phyloP scores from a whole-genome alignment of 2,329 filamentous ascomycete species.

The Monosporascus sp. region DNA sequence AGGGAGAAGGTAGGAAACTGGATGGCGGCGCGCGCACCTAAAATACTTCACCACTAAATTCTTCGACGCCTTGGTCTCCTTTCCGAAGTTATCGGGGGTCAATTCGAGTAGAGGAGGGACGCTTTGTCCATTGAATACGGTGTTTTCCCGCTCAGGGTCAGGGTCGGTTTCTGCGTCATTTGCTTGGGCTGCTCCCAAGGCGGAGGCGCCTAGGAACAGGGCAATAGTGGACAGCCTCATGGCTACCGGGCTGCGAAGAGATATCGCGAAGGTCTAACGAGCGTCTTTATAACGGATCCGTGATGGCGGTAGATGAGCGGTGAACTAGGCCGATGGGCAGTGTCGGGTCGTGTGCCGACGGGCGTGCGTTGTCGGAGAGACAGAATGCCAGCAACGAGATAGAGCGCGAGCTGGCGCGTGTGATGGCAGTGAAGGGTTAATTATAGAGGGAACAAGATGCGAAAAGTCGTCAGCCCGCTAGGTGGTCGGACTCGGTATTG shows the following conservation, averaged over 20 bases:
- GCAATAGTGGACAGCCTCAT: constrained; percentile 43
- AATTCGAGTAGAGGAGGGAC: constrained; percentile 64
- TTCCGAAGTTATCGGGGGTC: constrained; percentile 51
- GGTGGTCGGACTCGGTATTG: constrained; percentile 3
- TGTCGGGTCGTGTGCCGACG: not conserved
- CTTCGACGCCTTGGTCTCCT: constrained; percentile 49
- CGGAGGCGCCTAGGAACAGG: constrained; percentile 42
- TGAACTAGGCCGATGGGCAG: not conserved
- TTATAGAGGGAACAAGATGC: too few species aligned
- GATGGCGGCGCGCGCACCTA: constrained; percentile 44
- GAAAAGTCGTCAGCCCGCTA: too few species aligned
- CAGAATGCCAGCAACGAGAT: not conserved
- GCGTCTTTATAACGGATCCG: constrained; percentile 10
- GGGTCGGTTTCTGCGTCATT: constrained; percentile 33
- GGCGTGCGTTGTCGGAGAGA: not conserved
- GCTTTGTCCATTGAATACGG: constrained; percentile 60
- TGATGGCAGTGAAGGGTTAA: not conserved
- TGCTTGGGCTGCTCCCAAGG: constrained; percentile 33
- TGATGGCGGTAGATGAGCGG: not conserved
- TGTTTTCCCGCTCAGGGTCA: constrained; percentile 37
- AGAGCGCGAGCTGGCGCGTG: not conserved
- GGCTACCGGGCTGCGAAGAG: constrained; percentile 14
- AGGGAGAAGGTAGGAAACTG: too few species aligned
- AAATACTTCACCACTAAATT: constrained; percentile 60
- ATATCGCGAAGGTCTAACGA: constrained; percentile 14